Percentiles rank a stretch among this genome's conserved stretches.
These are phyloP conservation scores for Aquilaria agallochum DNA, from an alignment of 441 rosid genomes.

Conservation along the genomic window DNA sequence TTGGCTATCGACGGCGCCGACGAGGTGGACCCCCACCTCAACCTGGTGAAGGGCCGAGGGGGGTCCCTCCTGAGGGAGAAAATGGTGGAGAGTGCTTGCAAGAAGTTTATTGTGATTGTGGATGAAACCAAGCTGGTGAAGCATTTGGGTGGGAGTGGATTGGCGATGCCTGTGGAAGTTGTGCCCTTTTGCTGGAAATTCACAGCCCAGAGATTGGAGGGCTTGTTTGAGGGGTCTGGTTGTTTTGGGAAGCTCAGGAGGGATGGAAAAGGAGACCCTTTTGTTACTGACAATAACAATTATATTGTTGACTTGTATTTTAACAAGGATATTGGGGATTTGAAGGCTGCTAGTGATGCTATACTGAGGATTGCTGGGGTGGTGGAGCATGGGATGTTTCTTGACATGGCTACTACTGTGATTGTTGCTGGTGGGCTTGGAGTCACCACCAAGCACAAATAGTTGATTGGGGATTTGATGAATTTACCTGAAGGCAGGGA, in stretches of 20 bases:
- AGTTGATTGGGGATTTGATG: neutral
- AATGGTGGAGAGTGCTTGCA: slow-evolving; percentile 85
- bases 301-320: slow-evolving; percentile 73
- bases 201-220: slow-evolving; percentile 49
- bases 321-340: slow-evolving; percentile 75
- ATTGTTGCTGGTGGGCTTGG: slow-evolving; percentile 90
- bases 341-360: slow-evolving; percentile 62
- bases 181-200: slow-evolving; percentile 82
- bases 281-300: slow-evolving; percentile 83
- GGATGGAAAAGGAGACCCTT: slow-evolving; percentile 41
- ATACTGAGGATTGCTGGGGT: slow-evolving; percentile 80
- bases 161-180: slow-evolving; percentile 84
- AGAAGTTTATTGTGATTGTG: slow-evolving; percentile 58
- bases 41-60: slow-evolving; percentile 89
- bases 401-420: slow-evolving; percentile 86
- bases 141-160: slow-evolving; percentile 62
- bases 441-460: slow-evolving; percentile 52
- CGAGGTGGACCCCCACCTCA: slow-evolving; percentile 76
- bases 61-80: slow-evolving; percentile 91
- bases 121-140: slow-evolving; percentile 34
- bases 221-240: slow-evolving; percentile 47
- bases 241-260: slow-evolving; percentile 60
- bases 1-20: slow-evolving; percentile 97
- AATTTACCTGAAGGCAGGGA: neutral
- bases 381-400: slow-evolving; percentile 94